Conservation (phyloP, 2,329 filamentous ascomycete genomes). For the Cytospora schulzeri region DNA sequence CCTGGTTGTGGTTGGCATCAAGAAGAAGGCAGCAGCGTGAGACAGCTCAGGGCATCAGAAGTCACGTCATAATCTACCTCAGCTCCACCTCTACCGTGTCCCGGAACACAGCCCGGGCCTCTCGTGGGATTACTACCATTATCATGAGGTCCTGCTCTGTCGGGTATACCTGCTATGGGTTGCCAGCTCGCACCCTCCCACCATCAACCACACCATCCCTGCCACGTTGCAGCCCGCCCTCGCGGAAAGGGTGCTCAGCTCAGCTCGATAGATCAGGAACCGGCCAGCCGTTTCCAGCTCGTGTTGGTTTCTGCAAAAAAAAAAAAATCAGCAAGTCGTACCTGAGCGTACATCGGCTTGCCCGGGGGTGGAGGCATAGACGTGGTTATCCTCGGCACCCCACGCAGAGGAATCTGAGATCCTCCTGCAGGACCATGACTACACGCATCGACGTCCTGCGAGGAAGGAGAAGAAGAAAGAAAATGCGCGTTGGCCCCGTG, state of each 20-base stretch:
- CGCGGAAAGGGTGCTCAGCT: not conserved
- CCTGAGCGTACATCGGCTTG: not conserved
- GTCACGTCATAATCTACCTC: not conserved
- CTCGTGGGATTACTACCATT: not conserved
- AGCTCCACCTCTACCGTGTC: not conserved
- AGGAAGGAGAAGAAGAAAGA: not conserved
- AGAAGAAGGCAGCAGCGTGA: slow-evolving; percentile 42
- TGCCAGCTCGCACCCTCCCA: not conserved
- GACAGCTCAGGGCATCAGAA: not conserved
- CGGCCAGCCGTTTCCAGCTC: not conserved
- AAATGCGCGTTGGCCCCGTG: slow-evolving; percentile 23
- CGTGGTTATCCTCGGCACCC: slow-evolving; percentile 22
- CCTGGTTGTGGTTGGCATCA: slow-evolving; percentile 89
- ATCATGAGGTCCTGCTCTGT: not conserved
- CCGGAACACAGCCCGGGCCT: not conserved
- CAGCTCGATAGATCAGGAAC: not conserved
- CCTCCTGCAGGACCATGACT: slow-evolving; percentile 8
- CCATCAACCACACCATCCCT: not conserved
- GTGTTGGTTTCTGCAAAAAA: not conserved
- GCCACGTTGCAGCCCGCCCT: not conserved
- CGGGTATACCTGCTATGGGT: not conserved
- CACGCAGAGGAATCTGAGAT: not conserved
- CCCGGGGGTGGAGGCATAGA: not conserved
- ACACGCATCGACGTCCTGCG: slow-evolving; percentile 11
- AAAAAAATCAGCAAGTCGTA: not conserved